Evolutionary conservation across 305 asterid species (phyloP).

Genomic region (Plantago coronopus): DNA sequence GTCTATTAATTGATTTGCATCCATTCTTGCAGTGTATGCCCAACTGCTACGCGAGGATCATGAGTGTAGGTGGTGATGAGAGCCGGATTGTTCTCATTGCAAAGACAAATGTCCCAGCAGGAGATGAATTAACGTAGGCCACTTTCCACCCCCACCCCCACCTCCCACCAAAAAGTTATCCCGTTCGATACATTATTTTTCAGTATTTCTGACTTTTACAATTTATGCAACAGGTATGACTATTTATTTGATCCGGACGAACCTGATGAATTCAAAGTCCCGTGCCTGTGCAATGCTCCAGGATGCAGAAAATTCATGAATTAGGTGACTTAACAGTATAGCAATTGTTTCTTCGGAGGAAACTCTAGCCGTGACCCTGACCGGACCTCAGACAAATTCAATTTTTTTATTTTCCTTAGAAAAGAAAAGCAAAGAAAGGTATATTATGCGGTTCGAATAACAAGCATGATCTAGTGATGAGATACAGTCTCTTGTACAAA

Average conservation of each 20-base stretch:
- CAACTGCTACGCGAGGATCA: slow-evolving; percentile 95
- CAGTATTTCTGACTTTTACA: not conserved
- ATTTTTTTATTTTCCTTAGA: not conserved
- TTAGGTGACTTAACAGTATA: slow-evolving; percentile 30
- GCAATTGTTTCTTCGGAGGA: slow-evolving; percentile 23
- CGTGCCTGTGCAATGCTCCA: slow-evolving; percentile 69
- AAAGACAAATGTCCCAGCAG: slow-evolving; percentile 75
- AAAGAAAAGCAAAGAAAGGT: too few relatives aligned
- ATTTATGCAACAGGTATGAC: slow-evolving; percentile 63
- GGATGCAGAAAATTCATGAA: slow-evolving; percentile 82
- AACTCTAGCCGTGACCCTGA: slow-evolving; percentile 1
- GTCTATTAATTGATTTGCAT: not conserved
- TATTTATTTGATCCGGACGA: slow-evolving; percentile 94
- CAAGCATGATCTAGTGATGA: slow-evolving; percentile 4
- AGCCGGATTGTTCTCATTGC: slow-evolving; percentile 96
- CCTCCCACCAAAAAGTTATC: too few relatives aligned
- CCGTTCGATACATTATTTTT: too few relatives aligned
- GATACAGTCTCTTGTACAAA: slow-evolving; percentile 1
- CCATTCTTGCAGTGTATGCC: slow-evolving; percentile 78
- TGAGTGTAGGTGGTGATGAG: slow-evolving; percentile 94
- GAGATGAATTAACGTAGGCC: slow-evolving; percentile 82
- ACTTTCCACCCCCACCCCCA: slow-evolving; percentile 23
- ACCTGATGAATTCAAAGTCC: slow-evolving; percentile 75
- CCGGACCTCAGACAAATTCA: not conserved
- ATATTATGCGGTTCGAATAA: slow-evolving; percentile 2